Base-by-base conservation (phyloP, 768 basidiomycete genomes). In the Pleurotus eryngii region DNA sequence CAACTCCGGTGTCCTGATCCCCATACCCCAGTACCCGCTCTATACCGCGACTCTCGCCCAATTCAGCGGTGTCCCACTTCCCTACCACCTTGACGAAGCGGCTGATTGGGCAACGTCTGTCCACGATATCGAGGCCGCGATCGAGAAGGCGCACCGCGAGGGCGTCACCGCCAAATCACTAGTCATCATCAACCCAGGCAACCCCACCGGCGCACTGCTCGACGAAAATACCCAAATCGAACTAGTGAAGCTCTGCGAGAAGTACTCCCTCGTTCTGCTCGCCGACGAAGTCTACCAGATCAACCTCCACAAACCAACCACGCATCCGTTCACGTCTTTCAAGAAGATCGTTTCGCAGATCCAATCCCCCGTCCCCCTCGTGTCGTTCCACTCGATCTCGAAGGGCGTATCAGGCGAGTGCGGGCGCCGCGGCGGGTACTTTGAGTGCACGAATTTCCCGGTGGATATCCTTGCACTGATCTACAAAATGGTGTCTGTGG, bases 141-240 rank as follows among this genome's bases (percentile, higher is more conserved):
- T 98, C 59, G 74, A 81, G 12, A 81, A 85, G 38, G 90, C 90
- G 1, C 73, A 78, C 26, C 72, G 75, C 58, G 80, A 86, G 14
- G 87, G 87, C 61, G 76, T 82, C 27, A 71, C 73, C 4, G 80
- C 92, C 49, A 93, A 89, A 64, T 94, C 89, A 4, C 82, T 99
- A 57, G 96, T 98, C 60, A 83, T 99, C 65, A 98, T 99, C 80
- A 99, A 99, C 77, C 96, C 96, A 0, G 96, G 96, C 18, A 99
- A 98, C 75, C 96, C 97, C 18, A 98, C 97, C 0, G 97, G 96
- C 40, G 84, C 88, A 4, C 80, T 96, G 51, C 81, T 99, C 8
- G 81, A 86, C 61, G 77, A 83, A 57, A 61, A 71, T 24, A 90
- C 89, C 20, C 90, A 94, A 78, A 75, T 79, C 56, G 74, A 81